Base-by-base conservation (phyloP, 202 grass and related monocot genomes). In the Hordeum pubiflorum region DNA sequence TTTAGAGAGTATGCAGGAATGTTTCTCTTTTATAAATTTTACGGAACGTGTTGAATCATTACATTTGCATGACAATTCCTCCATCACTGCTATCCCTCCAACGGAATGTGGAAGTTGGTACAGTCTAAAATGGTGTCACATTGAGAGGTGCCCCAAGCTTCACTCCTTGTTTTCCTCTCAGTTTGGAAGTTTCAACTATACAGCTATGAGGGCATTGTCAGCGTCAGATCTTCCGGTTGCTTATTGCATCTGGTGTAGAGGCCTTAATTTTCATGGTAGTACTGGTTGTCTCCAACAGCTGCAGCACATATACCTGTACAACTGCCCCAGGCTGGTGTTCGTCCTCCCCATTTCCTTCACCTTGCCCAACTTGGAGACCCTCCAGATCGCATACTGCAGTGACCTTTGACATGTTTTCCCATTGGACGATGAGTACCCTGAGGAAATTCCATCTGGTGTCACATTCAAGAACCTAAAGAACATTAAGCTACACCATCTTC, bases 71-170 rank as follows among this genome's bases (percentile, higher is more conserved):
- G 76, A 78, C 6, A 78, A 44, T 33, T 48, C 3, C 59, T 64
- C 59, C 10, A 64, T 78, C 40, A 50, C 17, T 0, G 1, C 24
- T 48, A 13, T 63, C 39, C 5, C 5, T 7, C 1, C 37, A 44
- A 0, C 2, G 0, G 10, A 1, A 7, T 0, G 0, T 2, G 6
- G 3, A 33, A 0, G 0, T 1, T 72, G 69, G 14, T 0, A 0
- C 0, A 0, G 0, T 0, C 39, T 63, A 60, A 0, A 31, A 50
- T 78, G 76, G 59, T 78, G 76, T 21, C 59, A 52, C 4, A 26
- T 78, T 13, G 76, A 79, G 58, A 66, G 60, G 18, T 79, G 76
- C 11, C 61, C 76, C 41, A 79, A 54, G 60, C 60, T 79, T 13
- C 27, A 36, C 5, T 6, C 13, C 18, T 0, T 76, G 33, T 61